A percentile compares a stretch with the other conserved stretches of the same genome.
Evolutionary conservation across 164 flowering plant genomes (phyloP).

Genomic region (Brasenia schreberi): DNA sequence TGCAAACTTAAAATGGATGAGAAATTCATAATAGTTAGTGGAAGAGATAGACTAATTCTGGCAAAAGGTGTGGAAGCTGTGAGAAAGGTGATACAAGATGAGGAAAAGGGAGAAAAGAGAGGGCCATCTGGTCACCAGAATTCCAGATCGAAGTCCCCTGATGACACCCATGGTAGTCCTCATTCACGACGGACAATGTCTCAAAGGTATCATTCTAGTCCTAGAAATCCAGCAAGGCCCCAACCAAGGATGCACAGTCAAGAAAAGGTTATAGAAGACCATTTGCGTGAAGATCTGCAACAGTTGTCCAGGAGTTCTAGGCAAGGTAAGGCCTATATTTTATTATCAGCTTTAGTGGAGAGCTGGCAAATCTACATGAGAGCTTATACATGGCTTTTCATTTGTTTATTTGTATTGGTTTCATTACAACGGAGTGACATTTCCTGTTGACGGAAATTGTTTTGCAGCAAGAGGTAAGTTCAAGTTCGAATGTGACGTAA

Average conservation of each 20-base stretch:
- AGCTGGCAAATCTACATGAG: constrained; percentile 34
- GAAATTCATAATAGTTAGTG: constrained; percentile 90
- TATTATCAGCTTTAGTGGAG: constrained; percentile 12
- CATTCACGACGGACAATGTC: constrained; percentile 43
- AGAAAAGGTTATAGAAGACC: constrained; percentile 63
- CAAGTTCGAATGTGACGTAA: constrained; percentile 66
- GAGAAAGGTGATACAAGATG: constrained; percentile 67
- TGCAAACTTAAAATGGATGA: constrained; percentile 91
- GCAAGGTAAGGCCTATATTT: constrained; percentile 82
- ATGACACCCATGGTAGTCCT: constrained; percentile 36
- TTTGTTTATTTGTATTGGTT: background rate
- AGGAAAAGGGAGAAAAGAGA: constrained; percentile 28
- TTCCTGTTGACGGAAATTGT: constrained; percentile 25
- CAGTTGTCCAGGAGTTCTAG: constrained; percentile 59
- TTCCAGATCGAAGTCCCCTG: constrained; percentile 58
- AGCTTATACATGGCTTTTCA: constrained; percentile 8
- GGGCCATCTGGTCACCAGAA: constrained; percentile 39
- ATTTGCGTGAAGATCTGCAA: constrained; percentile 58
- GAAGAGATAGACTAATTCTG: constrained; percentile 70
- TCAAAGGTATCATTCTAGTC: constrained; percentile 50
- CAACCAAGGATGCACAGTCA: constrained; percentile 20
- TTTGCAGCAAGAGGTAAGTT: constrained; percentile 98
- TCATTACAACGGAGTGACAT: constrained; percentile 8
- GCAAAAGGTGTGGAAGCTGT: constrained; percentile 97
- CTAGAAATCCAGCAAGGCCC: constrained; percentile 16